Conservation (phyloP, 257 asterid genomes). For the Vinca minor region DNA sequence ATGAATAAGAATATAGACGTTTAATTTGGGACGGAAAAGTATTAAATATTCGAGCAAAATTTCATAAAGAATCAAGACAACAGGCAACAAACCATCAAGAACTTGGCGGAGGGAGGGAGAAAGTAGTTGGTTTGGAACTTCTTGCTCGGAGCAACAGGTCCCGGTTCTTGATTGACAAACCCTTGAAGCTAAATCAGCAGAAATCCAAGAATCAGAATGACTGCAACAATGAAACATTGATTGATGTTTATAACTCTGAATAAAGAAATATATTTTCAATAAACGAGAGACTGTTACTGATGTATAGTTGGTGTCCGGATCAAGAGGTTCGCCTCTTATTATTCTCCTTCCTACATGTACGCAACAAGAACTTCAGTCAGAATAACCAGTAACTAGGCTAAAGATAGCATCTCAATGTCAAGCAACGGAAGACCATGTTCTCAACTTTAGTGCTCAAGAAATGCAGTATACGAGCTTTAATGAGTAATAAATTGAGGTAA, state of each 20-base stretch:
- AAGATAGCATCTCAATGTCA: background rate
- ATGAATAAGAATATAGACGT: no score
- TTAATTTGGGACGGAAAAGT: no score
- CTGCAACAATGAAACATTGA: background rate
- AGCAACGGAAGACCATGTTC: background rate
- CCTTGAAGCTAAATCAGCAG: conserved; percentile 10
- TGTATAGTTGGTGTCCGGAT: conserved; percentile 1
- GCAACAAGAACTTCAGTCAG: background rate
- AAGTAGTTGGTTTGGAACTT: no score
- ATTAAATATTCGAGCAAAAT: background rate
- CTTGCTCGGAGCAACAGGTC: no score
- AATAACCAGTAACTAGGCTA: background rate
- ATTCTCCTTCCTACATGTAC: conserved; percentile 5
- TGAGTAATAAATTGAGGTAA: background rate
- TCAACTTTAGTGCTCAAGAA: background rate
- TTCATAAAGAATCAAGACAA: background rate
- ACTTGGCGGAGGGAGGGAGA: no score
- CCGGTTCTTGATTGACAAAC: background rate
- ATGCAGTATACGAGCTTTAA: background rate
- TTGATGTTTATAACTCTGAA: background rate
- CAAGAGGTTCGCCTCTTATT: background rate
- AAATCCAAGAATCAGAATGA: background rate
- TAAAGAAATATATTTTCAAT: background rate
- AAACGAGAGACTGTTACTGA: background rate
- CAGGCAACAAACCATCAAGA: background rate